Percentiles rank a stretch among this genome's conserved stretches.
phyloP scores from a whole-genome alignment of 441 rosid species.

The Eutrema salsugineum region DNA sequence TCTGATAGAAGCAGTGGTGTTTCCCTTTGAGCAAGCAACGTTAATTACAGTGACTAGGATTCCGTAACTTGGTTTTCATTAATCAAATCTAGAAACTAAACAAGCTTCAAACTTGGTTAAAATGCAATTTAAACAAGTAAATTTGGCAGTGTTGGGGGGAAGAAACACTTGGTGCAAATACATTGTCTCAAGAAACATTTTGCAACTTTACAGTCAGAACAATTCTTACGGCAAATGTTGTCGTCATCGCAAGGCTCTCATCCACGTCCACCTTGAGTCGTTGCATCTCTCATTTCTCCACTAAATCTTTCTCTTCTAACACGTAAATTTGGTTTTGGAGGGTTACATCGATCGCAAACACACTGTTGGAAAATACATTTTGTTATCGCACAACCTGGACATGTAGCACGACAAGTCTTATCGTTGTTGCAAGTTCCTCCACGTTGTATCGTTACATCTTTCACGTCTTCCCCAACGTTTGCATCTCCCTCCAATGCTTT shows the following conservation, averaged over 20 bases:
- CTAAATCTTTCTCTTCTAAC: not conserved
- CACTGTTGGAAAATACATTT: conserved; percentile 8
- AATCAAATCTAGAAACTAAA: too few relatives aligned
- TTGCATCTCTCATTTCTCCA: not conserved
- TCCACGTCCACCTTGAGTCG: not conserved
- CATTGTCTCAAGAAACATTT: not conserved
- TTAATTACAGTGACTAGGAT: conserved; percentile 89
- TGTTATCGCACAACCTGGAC: conserved; percentile 1
- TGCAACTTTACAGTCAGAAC: not conserved
- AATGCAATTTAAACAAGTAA: not conserved
- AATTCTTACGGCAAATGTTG: not conserved
- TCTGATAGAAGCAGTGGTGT: conserved; percentile 31
- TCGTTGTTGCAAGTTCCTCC: conserved; percentile 6
- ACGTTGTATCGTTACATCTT: not conserved
- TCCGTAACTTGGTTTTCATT: too few relatives aligned
- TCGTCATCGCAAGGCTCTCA: not conserved
- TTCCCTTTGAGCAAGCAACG: conserved; percentile 77
- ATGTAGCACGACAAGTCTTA: not conserved
- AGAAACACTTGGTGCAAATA: not conserved
- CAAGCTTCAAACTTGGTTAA: too few relatives aligned
- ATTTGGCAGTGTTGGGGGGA: not conserved
- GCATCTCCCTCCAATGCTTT: conserved; percentile 11
- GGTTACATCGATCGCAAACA: conserved; percentile 1
- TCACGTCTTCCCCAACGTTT: not conserved
- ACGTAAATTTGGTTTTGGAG: not conserved